Evolutionary conservation across 768 basidiomycete species (phyloP).

Genomic region (Mycena olivaceomarginata): DNA sequence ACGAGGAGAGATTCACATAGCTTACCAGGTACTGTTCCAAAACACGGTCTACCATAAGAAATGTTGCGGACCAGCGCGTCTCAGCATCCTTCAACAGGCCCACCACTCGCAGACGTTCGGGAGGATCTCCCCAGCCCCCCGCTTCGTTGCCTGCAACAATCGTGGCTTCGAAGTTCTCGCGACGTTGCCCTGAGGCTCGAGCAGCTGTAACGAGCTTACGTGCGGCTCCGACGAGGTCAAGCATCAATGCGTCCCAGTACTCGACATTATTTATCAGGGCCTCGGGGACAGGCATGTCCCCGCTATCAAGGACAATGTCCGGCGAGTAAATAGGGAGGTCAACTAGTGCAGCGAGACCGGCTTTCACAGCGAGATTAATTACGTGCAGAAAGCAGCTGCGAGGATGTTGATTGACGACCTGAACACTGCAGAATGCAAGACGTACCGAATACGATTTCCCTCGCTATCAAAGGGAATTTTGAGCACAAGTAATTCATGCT

Average conservation of each 20-base stretch:
- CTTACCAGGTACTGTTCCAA: slow-evolving; percentile 37
- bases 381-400: slow-evolving; percentile 49
- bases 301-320: background rate
- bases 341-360: slow-evolving; percentile 32
- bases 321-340: background rate
- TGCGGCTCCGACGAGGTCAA: slow-evolving; percentile 56
- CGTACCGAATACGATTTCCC: slow-evolving; percentile 41
- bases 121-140: slow-evolving; percentile 37
- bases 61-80: slow-evolving; percentile 49
- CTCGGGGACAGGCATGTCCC: background rate
- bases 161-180: slow-evolving; percentile 60
- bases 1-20: background rate
- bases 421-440: background rate
- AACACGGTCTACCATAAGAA: slow-evolving; percentile 54
- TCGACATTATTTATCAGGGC: background rate
- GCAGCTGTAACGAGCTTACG: slow-evolving; percentile 45
- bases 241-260: background rate
- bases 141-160: slow-evolving; percentile 36
- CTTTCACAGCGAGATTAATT: slow-evolving; percentile 43
- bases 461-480: slow-evolving; percentile 42
- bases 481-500: background rate
- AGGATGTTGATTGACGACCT: no score
- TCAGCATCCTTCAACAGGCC: slow-evolving; percentile 52
- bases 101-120: slow-evolving; percentile 31
- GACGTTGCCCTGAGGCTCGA: slow-evolving; percentile 39